These are phyloP conservation scores for Heliocybe sulcata DNA, from an alignment of 1,284 basidiomycete genomes.

Conservation along the genomic window DNA sequence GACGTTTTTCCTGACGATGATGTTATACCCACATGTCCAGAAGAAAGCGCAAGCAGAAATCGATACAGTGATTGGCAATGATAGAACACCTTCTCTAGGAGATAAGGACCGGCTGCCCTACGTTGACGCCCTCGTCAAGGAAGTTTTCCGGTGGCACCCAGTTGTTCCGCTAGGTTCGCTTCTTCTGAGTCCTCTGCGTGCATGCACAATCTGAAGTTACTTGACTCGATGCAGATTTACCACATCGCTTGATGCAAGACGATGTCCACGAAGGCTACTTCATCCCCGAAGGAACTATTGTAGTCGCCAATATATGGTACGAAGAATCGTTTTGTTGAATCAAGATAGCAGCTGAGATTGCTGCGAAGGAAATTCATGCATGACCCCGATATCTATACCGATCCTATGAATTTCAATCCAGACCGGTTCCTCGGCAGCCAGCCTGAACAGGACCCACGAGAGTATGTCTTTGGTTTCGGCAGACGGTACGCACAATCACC, in stretches of 20 bases:
- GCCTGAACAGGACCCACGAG: constrained; percentile 4
- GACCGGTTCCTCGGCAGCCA: constrained; percentile 12
- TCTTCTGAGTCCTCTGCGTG: too few species aligned
- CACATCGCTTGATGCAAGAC: constrained; percentile 18
- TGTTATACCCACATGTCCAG: constrained; percentile 14
- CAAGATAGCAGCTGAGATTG: not conserved
- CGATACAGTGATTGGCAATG: constrained; percentile 16
- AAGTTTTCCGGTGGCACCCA: constrained; percentile 20
- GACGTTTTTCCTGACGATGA: constrained; percentile 16
- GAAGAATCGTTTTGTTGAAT: not conserved
- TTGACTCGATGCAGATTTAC: constrained; percentile 16
- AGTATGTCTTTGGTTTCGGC: not conserved
- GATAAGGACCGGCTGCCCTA: constrained; percentile 24
- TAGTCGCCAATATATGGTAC: constrained; percentile 22
- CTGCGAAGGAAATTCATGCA: constrained; percentile 11
- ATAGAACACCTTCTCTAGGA: constrained; percentile 19
- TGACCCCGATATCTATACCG: constrained; percentile 9
- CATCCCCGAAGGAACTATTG: constrained; percentile 18
- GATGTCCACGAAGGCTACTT: constrained; percentile 17
- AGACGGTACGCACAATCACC: not conserved
- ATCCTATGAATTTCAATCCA: constrained; percentile 13
- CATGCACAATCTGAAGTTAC: too few species aligned
- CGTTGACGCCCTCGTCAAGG: constrained; percentile 20
- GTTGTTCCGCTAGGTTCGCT: constrained; percentile 15
- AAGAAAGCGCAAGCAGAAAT: constrained; percentile 19